Evolutionary conservation across 2,329 filamentous ascomycete species (phyloP), one percentile per base, ranked within the genome.

Genomic region (Graphilbum ipis-grandicollis): DNA sequence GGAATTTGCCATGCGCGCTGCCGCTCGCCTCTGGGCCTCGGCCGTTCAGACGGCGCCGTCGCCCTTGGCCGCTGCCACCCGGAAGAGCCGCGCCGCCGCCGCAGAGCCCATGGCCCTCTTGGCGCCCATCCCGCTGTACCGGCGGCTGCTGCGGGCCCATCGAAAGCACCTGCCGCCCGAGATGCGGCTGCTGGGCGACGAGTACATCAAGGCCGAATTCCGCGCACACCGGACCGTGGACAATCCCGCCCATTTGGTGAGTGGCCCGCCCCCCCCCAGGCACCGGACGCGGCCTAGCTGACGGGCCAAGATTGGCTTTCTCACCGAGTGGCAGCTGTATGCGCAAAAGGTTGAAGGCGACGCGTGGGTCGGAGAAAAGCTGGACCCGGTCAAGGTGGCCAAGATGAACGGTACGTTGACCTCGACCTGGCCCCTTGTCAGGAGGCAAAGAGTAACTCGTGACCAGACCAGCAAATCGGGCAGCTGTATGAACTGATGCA

Each of bases 241-340:
- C 41, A 96, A 96, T 50, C 86, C 90, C 0, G 71, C 83, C 19
- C 88, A 96, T 52, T 73, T 98, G 57, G 85, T 92, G 65, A 43
- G 73, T 23, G n/a, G n/a, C n/a, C n/a, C n/a, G n/a, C n/a, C n/a
- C n/a, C n/a, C n/a, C n/a, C n/a, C n/a, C n/a, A n/a, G n/a, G n/a
- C n/a, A n/a, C n/a, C n/a, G n/a, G n/a, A n/a, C n/a, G n/a, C n/a
- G n/a, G n/a, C n/a, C n/a, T n/a, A 6, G 21, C 21, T 23, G 21
- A 6, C 21, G 8, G 19, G 31, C 13, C 46, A 93, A n/a, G 84
- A 84, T 96, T 48, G 90, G 88, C 2, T 98, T 98, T 56, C 65
- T 98, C 47, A 88, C 82, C 0, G 86, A 96, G 56, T 98, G 88
- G 88, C 90, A 98, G 56, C 61, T 83, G 36, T 98, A 96, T 52